Evolutionary conservation across 2,329 filamentous ascomycete genomes (phyloP).

Genomic region (Eutypella sp.): DNA sequence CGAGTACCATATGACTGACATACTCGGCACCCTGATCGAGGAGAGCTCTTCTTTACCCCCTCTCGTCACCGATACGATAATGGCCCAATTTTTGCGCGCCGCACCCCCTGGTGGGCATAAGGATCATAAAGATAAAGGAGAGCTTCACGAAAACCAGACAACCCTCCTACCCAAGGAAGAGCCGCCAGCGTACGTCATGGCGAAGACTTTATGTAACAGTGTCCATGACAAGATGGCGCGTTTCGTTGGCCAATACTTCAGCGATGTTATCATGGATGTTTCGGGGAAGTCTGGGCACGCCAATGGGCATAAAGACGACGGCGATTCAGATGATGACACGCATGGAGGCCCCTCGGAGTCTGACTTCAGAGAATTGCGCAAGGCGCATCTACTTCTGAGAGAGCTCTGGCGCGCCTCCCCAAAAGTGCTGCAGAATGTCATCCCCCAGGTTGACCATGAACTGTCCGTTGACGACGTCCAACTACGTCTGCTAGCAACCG

Average conservation of each 20-base stretch:
- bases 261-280: constrained; percentile 89
- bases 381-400: constrained; percentile 82
- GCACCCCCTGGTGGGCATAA: constrained; percentile 64
- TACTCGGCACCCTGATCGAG: constrained; percentile 81
- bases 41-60: constrained; percentile 73
- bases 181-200: constrained; percentile 92
- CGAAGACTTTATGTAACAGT: constrained; percentile 84
- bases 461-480: constrained; percentile 84
- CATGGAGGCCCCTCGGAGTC: constrained; percentile 67
- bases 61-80: constrained; percentile 84
- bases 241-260: constrained; percentile 94
- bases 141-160: constrained; percentile 70
- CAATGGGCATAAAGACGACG: constrained; percentile 54
- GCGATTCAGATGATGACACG: constrained; percentile 57
- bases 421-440: constrained; percentile 82
- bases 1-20: constrained; percentile 83
- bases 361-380: constrained; percentile 80
- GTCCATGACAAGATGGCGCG: constrained; percentile 92
- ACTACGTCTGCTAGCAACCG: constrained; percentile 80
- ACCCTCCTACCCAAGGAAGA: constrained; percentile 83
- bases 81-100: constrained; percentile 90
- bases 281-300: constrained; percentile 53
- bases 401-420: constrained; percentile 94
- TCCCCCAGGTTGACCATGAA: constrained; percentile 90
- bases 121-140: constrained; percentile 53